Percentiles rank a stretch among this genome's conserved stretches.
Conservation (phyloP, 768 basidiomycete genomes). For the Kwoniella dendrophila region DNA sequence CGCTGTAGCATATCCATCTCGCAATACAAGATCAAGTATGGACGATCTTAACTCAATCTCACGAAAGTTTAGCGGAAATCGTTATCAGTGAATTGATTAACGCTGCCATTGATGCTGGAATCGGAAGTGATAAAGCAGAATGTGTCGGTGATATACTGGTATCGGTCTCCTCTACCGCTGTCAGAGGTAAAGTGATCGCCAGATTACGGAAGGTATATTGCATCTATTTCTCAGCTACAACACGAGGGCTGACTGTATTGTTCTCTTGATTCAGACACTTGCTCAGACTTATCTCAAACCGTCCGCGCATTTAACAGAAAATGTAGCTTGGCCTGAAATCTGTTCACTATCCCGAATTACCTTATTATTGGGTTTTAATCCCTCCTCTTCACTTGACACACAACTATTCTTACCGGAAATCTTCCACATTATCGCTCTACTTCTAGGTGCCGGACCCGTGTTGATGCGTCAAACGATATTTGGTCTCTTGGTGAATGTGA, state of each 20-base stretch:
- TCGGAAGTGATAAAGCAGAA: slow-evolving; percentile 75
- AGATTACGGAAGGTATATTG: slow-evolving; percentile 75
- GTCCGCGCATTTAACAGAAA: slow-evolving; percentile 66
- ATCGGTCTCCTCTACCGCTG: slow-evolving; percentile 71
- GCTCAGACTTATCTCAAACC: slow-evolving; percentile 71
- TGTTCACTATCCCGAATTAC: slow-evolving; percentile 76
- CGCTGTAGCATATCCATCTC: slow-evolving; percentile 63
- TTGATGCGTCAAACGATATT: slow-evolving; percentile 78
- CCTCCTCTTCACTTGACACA: slow-evolving; percentile 65
- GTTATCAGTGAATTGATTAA: slow-evolving; percentile 78
- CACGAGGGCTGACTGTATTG: slow-evolving; percentile 5
- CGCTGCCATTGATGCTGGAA: slow-evolving; percentile 78
- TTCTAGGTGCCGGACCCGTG: slow-evolving; percentile 72
- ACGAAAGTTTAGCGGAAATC: slow-evolving; percentile 68
- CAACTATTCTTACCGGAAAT: slow-evolving; percentile 83
- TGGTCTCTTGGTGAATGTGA: slow-evolving; percentile 75
- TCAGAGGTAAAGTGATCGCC: slow-evolving; percentile 75
- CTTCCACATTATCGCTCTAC: slow-evolving; percentile 75
- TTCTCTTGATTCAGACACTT: slow-evolving; percentile 65
- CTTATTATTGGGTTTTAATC: slow-evolving; percentile 70
- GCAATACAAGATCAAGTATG: slow-evolving; percentile 75
- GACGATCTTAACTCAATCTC: slow-evolving; percentile 72
- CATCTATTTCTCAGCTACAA: background rate
- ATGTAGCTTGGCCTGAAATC: slow-evolving; percentile 56
- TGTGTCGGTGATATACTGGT: slow-evolving; percentile 73